Conservation (phyloP, 2,329 filamentous ascomycete species). For the Lecanicillium sp. region DNA sequence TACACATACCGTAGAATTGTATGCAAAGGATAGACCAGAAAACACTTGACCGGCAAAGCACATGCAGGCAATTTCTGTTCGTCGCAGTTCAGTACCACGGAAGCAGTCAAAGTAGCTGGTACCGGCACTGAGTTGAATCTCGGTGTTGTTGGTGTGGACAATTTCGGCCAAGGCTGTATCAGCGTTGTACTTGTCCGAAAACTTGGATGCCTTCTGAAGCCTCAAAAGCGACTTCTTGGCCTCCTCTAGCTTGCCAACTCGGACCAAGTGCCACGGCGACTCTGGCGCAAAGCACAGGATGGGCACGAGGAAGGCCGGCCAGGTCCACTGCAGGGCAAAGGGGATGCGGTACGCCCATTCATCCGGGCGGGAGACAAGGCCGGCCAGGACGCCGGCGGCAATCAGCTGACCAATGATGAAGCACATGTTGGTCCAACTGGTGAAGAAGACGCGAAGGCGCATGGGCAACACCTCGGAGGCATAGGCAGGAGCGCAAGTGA, state of each 20-base stretch:
- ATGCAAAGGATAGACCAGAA: constrained; percentile 29
- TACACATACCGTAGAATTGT: constrained; percentile 27
- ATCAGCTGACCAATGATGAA: constrained; percentile 28
- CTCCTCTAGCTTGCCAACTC: constrained; percentile 21
- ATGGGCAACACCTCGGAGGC: constrained; percentile 12
- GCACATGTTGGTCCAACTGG: constrained; percentile 32
- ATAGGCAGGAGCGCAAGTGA: constrained; percentile 24
- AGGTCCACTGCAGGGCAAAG: constrained; percentile 37
- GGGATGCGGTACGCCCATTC: constrained; percentile 35
- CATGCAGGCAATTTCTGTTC: constrained; percentile 35
- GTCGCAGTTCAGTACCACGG: constrained; percentile 34
- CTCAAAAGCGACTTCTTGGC: constrained; percentile 14
- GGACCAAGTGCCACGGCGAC: constrained; percentile 37
- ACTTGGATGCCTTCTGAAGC: constrained; percentile 15
- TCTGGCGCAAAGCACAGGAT: constrained; percentile 24
- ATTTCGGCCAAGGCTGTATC: constrained; percentile 30
- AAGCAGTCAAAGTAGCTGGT: constrained; percentile 38
- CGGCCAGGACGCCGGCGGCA: constrained; percentile 29
- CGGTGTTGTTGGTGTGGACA: constrained; percentile 25
- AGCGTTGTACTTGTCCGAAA: constrained; percentile 12
- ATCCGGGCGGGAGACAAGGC: constrained; percentile 17
- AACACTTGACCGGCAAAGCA: constrained; percentile 33
- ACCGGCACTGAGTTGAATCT: constrained; percentile 21
- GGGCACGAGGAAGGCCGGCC: constrained; percentile 29
- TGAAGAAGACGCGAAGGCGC: constrained; percentile 27